Conservation (phyloP, 1,284 basidiomycete species). For the Hymenochaete sp. region DNA sequence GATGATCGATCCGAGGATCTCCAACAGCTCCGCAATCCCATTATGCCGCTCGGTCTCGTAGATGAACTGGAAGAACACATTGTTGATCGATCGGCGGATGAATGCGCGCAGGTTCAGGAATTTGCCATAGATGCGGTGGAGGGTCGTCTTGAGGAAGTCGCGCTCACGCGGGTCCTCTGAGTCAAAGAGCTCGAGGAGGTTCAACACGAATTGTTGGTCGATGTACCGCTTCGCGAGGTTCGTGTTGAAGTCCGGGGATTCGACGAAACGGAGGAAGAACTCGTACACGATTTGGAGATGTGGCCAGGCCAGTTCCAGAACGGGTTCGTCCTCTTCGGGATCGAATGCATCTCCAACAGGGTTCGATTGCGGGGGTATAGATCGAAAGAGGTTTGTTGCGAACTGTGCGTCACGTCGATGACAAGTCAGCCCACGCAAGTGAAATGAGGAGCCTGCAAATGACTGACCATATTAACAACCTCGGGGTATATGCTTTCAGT, state of each 20-base stretch:
- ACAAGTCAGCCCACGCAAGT: constrained; percentile 11
- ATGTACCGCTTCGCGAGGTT: constrained; percentile 97
- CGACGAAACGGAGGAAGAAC: constrained; percentile 98
- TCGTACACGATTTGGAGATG: constrained; percentile 99
- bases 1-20: constrained; percentile 99
- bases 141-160: constrained; percentile 98
- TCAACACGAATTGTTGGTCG: constrained; percentile 93
- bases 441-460: constrained; percentile 10
- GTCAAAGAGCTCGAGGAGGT: constrained; percentile 96
- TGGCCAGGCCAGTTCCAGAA: constrained; percentile 98
- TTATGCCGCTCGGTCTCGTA: constrained; percentile 99
- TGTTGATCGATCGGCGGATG: constrained; percentile 98
- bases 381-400: constrained; percentile 95
- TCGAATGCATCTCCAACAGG: constrained; percentile 98
- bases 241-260: constrained; percentile 97
- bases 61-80: constrained; percentile 98
- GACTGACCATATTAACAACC: constrained; percentile 91
- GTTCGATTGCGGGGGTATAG: constrained; percentile 98
- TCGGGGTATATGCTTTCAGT: constrained; percentile 98
- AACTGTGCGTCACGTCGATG: constrained; percentile 47
- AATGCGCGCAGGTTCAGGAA: constrained; percentile 98
- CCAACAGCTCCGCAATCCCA: constrained; percentile 95
- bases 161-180: constrained; percentile 98
- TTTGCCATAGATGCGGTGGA: constrained; percentile 99
- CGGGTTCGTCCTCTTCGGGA: constrained; percentile 98